Conservation (phyloP, 2,329 filamentous ascomycete species). For the Ceratocystis variospora region DNA sequence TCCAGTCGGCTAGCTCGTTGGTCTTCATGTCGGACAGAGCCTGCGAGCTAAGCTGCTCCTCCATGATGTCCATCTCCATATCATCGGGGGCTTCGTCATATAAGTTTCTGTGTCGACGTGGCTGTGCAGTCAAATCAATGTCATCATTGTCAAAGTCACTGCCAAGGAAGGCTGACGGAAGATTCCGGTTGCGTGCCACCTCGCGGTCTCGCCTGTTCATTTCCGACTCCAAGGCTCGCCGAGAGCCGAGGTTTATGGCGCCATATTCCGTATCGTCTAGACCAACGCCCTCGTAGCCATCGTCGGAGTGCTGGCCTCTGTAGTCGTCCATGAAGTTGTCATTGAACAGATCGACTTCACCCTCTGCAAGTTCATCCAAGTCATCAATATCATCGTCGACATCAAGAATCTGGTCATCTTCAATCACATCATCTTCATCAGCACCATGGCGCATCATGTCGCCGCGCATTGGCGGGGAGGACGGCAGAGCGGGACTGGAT, state of each 20-base stretch:
- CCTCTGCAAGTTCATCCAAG: slow-evolving; percentile 68
- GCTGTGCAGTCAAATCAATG: slow-evolving; percentile 72
- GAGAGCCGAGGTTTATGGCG: slow-evolving; percentile 49
- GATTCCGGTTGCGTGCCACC: slow-evolving; percentile 49
- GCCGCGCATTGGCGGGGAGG: slow-evolving; percentile 46
- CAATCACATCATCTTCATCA: slow-evolving; percentile 54
- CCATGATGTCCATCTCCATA: slow-evolving; percentile 88
- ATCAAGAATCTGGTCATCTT: slow-evolving; percentile 46
- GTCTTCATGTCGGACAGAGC: slow-evolving; percentile 88
- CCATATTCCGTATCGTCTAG: slow-evolving; percentile 66
- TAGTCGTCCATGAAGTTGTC: slow-evolving; percentile 63
- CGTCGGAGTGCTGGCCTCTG: slow-evolving; percentile 42
- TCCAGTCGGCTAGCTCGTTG: slow-evolving; percentile 86
- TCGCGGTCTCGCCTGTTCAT: slow-evolving; percentile 63
- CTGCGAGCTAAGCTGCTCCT: slow-evolving; percentile 85
- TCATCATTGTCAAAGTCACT: slow-evolving; percentile 77
- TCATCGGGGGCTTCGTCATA: slow-evolving; percentile 94
- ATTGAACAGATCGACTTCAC: slow-evolving; percentile 65
- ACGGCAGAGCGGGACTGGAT: slow-evolving; percentile 51
- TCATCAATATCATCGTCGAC: slow-evolving; percentile 54
- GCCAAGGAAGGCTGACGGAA: slow-evolving; percentile 60
- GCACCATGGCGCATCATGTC: slow-evolving; percentile 54
- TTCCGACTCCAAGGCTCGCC: slow-evolving; percentile 58
- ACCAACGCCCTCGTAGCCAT: slow-evolving; percentile 55
- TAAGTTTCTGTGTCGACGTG: slow-evolving; percentile 68